These are phyloP conservation scores for Jaenimonas drosophilae DNA, from an alignment of 208 protist species.

Conservation along the genomic window DNA sequence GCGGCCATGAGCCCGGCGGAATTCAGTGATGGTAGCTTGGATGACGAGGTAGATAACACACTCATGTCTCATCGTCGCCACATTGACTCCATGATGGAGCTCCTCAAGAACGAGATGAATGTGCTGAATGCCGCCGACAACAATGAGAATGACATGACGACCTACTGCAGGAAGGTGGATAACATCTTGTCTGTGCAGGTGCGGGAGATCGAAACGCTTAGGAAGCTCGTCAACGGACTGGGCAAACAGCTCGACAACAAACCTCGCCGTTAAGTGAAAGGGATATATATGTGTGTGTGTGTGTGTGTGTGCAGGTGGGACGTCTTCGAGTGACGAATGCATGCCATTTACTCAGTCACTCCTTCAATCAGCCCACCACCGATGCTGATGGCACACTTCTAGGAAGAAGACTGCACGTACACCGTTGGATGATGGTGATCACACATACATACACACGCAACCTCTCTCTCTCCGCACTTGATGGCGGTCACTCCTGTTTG, in stretches of 20 bases:
- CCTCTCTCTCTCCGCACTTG: too few relatives aligned
- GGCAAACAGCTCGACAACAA: slow-evolving; percentile 30
- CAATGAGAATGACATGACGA: slow-evolving; percentile 77
- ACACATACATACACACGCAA: too few relatives aligned
- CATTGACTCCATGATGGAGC: slow-evolving; percentile 90
- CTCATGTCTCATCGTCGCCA: slow-evolving; percentile 87
- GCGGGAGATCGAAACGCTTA: slow-evolving; percentile 67
- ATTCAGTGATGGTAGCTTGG: slow-evolving; percentile 76
- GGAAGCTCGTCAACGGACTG: slow-evolving; percentile 67
- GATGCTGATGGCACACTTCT: too few relatives aligned
- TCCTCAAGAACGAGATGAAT: slow-evolving; percentile 90
- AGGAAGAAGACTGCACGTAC: too few relatives aligned
- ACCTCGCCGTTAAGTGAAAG: slow-evolving; percentile 12
- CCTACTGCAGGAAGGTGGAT: slow-evolving; percentile 87
- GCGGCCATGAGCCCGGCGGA: slow-evolving; percentile 18
- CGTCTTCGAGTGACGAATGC: too few relatives aligned
- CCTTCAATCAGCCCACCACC: too few relatives aligned
- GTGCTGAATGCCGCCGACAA: slow-evolving; percentile 88
- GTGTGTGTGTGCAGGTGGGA: too few relatives aligned
- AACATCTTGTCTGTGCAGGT: slow-evolving; percentile 56
- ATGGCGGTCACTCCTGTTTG: too few relatives aligned
- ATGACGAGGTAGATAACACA: slow-evolving; percentile 86
- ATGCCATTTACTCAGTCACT: too few relatives aligned
- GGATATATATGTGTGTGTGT: too few relatives aligned
- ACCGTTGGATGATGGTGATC: too few relatives aligned